A percentile compares a stretch with the other conserved stretches of the same genome.
phyloP scores from a whole-genome alignment of 1,284 basidiomycete species.

The Tylopilus sp. region DNA sequence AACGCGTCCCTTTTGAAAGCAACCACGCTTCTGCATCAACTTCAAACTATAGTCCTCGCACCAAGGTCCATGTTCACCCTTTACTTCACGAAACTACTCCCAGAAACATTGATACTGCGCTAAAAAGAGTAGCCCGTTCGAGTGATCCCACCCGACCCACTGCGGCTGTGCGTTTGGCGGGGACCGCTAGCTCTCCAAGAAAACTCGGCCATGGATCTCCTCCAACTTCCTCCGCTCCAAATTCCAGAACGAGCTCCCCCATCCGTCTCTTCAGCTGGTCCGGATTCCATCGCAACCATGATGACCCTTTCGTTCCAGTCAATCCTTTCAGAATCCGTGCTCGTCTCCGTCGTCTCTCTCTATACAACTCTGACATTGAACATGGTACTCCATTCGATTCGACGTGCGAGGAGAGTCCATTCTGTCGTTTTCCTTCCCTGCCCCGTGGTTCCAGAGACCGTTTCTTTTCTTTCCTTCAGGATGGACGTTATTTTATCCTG shows the following conservation, averaged over 20 bases:
- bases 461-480: slow-evolving; percentile 19
- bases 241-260: slow-evolving; percentile 44
- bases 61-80: slow-evolving; percentile 25
- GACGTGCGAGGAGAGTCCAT: slow-evolving; percentile 20
- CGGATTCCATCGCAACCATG: slow-evolving; percentile 38
- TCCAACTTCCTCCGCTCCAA: slow-evolving; percentile 31
- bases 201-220: slow-evolving; percentile 18
- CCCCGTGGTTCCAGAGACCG: slow-evolving; percentile 11
- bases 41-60: slow-evolving; percentile 30
- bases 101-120: slow-evolving; percentile 15
- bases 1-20: slow-evolving; percentile 43
- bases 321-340: slow-evolving; percentile 42
- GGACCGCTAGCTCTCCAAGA: slow-evolving; percentile 3
- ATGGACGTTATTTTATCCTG: slow-evolving; percentile 24
- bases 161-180: slow-evolving; percentile 13
- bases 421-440: slow-evolving; percentile 25
- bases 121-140: slow-evolving; percentile 11
- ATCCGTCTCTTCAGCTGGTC: slow-evolving; percentile 38
- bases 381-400: slow-evolving; percentile 15
- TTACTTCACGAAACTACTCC: slow-evolving; percentile 19
- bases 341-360: slow-evolving; percentile 25
- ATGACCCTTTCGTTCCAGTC: slow-evolving; percentile 49
- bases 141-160: slow-evolving; percentile 14
- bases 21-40: slow-evolving; percentile 32
- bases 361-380: slow-evolving; percentile 22